Base-by-base conservation (phyloP, 192 early-diverging fungal genomes). In the Thamnidium elegans region DNA sequence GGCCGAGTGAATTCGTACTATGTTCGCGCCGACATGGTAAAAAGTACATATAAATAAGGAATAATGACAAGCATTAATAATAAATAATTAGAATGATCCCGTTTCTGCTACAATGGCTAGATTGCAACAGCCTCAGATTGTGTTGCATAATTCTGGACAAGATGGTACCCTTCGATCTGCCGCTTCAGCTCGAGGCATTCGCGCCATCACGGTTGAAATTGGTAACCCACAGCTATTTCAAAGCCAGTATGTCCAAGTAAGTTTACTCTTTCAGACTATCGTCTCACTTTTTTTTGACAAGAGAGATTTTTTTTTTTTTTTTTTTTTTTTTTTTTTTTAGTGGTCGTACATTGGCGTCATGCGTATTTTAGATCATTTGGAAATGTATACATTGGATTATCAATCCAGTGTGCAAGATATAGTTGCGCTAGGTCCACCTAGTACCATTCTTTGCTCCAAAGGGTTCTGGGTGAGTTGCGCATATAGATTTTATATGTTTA, bases 151-250 rank as follows among this genome's bases (percentile, higher is more conserved):
- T 43, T 83, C 71, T 71, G 86, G 86, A 30, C 86, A 88, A 61
- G 86, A 88, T 71, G 86, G 86, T 85, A 90, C 94, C 0, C 74
- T 96, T 50, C 81, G 94, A 43, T 89, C 88, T 20, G 94, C 91
- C 0, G 90, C 90, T 7, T 84, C 81, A 72, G 74, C 83, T 55
- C 81, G 85, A 23, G 85, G 90, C 36, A 89, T 96, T 23, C 84
- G 82, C 15, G 90, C 94, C 11, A 94, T 96, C 42, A 94, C 92
- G 1, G 92, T 96, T 26, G 94, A 96, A 70, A 94, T 96, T 68
- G 94, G 94, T 51, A 89, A 96, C 62, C 94, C 94, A 14, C 85
- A 89, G 30, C 70, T 85, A 30, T 92, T 95, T 78, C 91, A 95
- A 68, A 91, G 91, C 64, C 82, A 86, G 64, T 95, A 82, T 73